phyloP scores from a whole-genome alignment of 148 eudicot species.

The Rhododendron henanense region DNA sequence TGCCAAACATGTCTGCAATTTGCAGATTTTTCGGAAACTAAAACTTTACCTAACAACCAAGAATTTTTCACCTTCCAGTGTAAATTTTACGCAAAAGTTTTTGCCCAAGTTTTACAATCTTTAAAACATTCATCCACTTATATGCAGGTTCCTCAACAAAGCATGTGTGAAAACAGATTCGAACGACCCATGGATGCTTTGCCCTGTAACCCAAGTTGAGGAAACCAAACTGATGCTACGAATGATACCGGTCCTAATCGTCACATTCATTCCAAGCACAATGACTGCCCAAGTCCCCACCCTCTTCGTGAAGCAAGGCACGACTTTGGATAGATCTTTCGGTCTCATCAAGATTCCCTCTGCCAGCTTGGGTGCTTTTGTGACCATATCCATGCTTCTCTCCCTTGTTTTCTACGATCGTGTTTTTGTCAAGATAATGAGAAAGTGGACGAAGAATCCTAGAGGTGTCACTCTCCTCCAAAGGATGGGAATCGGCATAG shows the following conservation, averaged over 20 bases:
- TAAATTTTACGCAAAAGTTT: neutral
- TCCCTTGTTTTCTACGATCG: slow-evolving; percentile 57
- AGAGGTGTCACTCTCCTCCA: slow-evolving; percentile 72
- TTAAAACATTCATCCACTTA: neutral
- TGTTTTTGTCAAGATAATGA: slow-evolving; percentile 40
- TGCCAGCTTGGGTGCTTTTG: slow-evolving; percentile 58
- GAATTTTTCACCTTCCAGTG: neutral
- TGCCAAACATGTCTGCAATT: no score
- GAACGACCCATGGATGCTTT: slow-evolving; percentile 50
- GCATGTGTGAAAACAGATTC: slow-evolving; percentile 30
- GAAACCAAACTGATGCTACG: slow-evolving; percentile 73
- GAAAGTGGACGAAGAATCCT: slow-evolving; percentile 53
- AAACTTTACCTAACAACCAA: no score
- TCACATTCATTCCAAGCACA: slow-evolving; percentile 55
- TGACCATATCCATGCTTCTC: slow-evolving; percentile 58
- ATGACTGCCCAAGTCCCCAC: slow-evolving; percentile 67
- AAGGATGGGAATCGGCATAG: slow-evolving; percentile 71
- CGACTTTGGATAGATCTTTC: slow-evolving; percentile 42
- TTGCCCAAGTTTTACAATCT: neutral
- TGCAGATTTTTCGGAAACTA: no score
- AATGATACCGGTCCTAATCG: slow-evolving; percentile 60
- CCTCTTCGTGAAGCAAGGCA: slow-evolving; percentile 80
- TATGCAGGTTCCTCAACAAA: slow-evolving; percentile 23
- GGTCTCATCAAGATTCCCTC: slow-evolving; percentile 62
- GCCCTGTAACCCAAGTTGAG: slow-evolving; percentile 73